Evolutionary conservation across 352 stramenopile species (phyloP).

Genomic region (Phytophthora multivora): DNA sequence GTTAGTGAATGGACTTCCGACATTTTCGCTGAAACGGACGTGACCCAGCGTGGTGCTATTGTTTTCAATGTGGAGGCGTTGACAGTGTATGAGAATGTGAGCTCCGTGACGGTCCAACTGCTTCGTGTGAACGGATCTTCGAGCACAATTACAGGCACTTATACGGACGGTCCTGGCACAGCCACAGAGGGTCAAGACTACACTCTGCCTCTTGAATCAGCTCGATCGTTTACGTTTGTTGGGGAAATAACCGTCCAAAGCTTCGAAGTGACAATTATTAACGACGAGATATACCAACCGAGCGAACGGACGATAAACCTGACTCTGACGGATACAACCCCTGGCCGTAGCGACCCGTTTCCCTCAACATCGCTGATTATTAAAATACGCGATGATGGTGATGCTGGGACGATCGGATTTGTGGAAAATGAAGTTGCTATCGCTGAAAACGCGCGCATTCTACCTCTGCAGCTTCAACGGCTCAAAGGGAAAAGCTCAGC

Average conservation of each 20-base stretch:
- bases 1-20: constrained; percentile 38
- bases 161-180: constrained; percentile 24
- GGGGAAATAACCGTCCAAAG: constrained; percentile 39
- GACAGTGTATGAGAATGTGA: constrained; percentile 50
- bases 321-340: constrained; percentile 44
- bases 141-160: constrained; percentile 46
- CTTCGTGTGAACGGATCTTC: constrained; percentile 55
- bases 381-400: constrained; percentile 57
- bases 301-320: constrained; percentile 33
- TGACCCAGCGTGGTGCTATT: constrained; percentile 49
- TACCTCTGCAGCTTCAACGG: constrained; percentile 42
- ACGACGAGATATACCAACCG: constrained; percentile 47
- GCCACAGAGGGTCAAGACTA: constrained; percentile 44
- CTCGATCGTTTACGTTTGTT: constrained; percentile 38
- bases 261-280: constrained; percentile 47
- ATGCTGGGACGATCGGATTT: constrained; percentile 62
- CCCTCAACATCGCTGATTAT: constrained; percentile 22
- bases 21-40: constrained; percentile 40
- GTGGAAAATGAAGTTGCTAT: constrained; percentile 15
- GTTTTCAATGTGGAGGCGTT: constrained; percentile 19
- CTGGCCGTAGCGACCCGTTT: constrained; percentile 33
- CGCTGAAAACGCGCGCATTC: constrained; percentile 26
- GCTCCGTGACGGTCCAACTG: constrained; percentile 37
- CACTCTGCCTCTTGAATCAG: constrained; percentile 16
- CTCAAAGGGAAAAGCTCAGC: constrained; percentile 37